Evolutionary conservation across 2,329 filamentous ascomycete genomes (phyloP), one percentile per base, ranked within the genome.

Genomic region (Aotearoamyces nothofagi): DNA sequence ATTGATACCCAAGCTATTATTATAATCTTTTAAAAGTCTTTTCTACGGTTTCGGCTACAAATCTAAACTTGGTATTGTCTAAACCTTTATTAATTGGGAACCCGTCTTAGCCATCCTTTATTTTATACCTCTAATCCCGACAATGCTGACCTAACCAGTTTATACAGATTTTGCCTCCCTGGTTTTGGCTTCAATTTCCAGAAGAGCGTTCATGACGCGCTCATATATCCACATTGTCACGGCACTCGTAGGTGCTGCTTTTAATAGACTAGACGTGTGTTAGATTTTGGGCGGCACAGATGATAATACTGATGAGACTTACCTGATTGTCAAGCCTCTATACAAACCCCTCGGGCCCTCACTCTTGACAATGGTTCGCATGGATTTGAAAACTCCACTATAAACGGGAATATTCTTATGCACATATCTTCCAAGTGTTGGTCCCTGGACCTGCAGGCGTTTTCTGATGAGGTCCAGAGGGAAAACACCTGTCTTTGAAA

Each of bases 401-500:
- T 94, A 96, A 41, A 78, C 73, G 1, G 90, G 90, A 7, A 96
- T 93, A 45, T 92, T 83, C 43, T 71, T 69, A 53, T 92, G 79
- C 10, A 87, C 72, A 50, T 94, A 98, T 38, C 63, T 63, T 20
- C 56, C 56, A 36, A 86, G 63, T 35, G 79, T 92, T 2, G 90
- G 90, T 0, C 90, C 90, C 52, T 98, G 90, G 3, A 98, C 84
- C 55, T 98, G 90, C 40, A 98, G 66, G 26, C 90, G 66, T 60
- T 96, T 98, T 39, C 90, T 63, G 19, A 94, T 82, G 15, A 93
- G 71, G 50, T 98, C 90, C 14, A 98, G 63, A 10, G 90, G 90
- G 43, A 96, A 98, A 8, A 94, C 82, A 2, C 69, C 72, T 17
- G 84, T 92, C 58, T 98, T 98, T 24, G 83, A 77, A 13, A 82